phyloP scores from a whole-genome alignment of 768 basidiomycete species.

The Termitomyces sp. region DNA sequence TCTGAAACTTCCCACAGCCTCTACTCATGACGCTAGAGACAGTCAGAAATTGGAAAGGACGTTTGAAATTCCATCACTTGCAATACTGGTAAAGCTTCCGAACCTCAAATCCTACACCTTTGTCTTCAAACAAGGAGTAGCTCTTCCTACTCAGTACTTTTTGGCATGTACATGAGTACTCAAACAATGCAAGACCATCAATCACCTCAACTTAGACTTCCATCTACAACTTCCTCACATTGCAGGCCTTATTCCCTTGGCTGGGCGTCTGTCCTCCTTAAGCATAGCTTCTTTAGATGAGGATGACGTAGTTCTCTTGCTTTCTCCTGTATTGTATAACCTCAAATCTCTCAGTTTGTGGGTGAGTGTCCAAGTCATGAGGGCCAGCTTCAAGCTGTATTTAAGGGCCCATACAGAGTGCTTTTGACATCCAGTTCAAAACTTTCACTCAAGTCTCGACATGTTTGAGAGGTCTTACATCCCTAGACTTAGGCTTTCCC shows the following conservation, averaged over 20 bases:
- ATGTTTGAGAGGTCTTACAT: not conserved
- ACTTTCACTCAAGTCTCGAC: not conserved
- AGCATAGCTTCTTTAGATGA: slow-evolving; percentile 2
- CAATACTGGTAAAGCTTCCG: not conserved
- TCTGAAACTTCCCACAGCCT: not conserved
- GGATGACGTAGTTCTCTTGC: not conserved
- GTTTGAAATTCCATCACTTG: not conserved
- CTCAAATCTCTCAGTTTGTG: not conserved
- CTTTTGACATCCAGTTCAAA: not conserved
- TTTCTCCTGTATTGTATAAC: not conserved
- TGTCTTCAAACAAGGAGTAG: not conserved
- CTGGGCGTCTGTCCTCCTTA: not conserved
- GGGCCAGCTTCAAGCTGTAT: not conserved
- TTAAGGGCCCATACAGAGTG: not conserved
- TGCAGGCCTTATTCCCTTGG: not conserved
- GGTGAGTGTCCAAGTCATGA: not conserved
- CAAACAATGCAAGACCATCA: not conserved
- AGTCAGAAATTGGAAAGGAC: not conserved
- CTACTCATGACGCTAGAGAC: slow-evolving; percentile 1
- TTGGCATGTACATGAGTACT: not conserved
- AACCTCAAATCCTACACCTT: slow-evolving; percentile 3
- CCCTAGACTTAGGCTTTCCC: too few relatives aligned
- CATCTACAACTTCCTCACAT: not conserved
- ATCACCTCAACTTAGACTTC: not conserved
- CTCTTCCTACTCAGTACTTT: not conserved